Evolutionary conservation across 257 asterid genomes (phyloP).

Genomic region (Cynanchum wilfordii): DNA sequence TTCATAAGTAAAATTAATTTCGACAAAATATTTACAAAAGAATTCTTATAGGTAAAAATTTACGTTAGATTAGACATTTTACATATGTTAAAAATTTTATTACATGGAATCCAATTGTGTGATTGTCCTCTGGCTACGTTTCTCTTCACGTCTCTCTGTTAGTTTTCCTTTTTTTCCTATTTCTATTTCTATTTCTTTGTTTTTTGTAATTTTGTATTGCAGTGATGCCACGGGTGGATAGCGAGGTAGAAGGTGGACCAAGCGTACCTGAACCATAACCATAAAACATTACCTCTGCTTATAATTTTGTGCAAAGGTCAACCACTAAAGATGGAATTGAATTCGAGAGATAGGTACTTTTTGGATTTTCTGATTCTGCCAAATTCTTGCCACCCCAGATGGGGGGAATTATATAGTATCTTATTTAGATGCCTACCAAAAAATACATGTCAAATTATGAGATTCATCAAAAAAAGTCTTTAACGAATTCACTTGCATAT

Average conservation of each 20-base stretch:
- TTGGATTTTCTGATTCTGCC: background rate
- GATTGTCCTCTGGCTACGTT: background rate
- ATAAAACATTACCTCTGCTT: conserved; percentile 10
- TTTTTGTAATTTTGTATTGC: background rate
- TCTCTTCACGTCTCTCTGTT: conserved; percentile 4
- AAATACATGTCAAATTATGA: background rate
- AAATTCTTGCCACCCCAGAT: background rate
- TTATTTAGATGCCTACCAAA: background rate
- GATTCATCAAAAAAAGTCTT: background rate
- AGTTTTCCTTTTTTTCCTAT: no score
- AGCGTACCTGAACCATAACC: conserved; percentile 51
- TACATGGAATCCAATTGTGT: background rate
- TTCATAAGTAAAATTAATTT: no score
- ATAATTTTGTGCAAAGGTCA: conserved; percentile 36
- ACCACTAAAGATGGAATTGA: conserved; percentile 45
- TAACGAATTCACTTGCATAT: background rate
- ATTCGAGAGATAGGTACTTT: conserved; percentile 3
- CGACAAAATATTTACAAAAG: no score
- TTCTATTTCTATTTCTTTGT: background rate
- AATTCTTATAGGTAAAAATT: no score
- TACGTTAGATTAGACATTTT: no score
- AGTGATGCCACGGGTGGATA: conserved; percentile 8
- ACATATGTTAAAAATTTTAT: no score
- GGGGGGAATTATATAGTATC: background rate
- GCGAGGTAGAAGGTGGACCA: conserved; percentile 31